Percentiles rank a stretch among this genome's conserved stretches.
phyloP scores from a whole-genome alignment of 371 early-diverging fungal species.

The Circinella minor region DNA sequence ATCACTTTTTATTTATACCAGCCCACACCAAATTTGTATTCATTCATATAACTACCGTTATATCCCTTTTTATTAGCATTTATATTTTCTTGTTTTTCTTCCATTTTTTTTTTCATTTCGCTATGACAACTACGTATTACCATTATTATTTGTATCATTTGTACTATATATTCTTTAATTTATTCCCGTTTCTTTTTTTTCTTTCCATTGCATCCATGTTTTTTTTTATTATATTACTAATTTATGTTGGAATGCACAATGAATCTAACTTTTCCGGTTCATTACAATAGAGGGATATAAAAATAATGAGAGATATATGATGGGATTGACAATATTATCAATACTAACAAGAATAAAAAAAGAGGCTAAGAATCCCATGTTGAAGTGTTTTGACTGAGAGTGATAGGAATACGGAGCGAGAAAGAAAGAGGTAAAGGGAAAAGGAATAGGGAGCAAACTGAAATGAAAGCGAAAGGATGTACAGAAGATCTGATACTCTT shows the following conservation, averaged over 20 bases:
- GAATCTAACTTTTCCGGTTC: neutral
- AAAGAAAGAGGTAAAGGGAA: too few species aligned
- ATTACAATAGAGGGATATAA: neutral
- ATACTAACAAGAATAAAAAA: too few species aligned
- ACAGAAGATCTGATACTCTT: too few species aligned
- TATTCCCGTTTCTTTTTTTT: neutral
- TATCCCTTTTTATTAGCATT: too few species aligned
- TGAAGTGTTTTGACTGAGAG: too few species aligned
- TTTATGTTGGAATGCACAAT: neutral
- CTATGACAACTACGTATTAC: neutral
- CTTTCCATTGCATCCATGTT: conserved; percentile 10
- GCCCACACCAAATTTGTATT: neutral
- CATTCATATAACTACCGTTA: neutral
- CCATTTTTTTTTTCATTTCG: conserved; percentile 1
- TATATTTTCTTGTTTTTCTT: neutral
- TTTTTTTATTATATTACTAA: conserved; percentile 4
- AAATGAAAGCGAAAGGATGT: too few species aligned
- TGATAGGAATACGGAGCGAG: too few species aligned
- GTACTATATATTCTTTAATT: neutral
- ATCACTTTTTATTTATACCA: neutral
- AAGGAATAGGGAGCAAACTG: too few species aligned
- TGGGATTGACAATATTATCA: too few species aligned
- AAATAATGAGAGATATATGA: too few species aligned
- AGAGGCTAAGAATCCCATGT: too few species aligned
- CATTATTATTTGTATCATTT: conserved; percentile 12